These are phyloP conservation scores for Candida vaughaniae DNA, from an alignment of 805 yeast species.

Conservation along the genomic window DNA sequence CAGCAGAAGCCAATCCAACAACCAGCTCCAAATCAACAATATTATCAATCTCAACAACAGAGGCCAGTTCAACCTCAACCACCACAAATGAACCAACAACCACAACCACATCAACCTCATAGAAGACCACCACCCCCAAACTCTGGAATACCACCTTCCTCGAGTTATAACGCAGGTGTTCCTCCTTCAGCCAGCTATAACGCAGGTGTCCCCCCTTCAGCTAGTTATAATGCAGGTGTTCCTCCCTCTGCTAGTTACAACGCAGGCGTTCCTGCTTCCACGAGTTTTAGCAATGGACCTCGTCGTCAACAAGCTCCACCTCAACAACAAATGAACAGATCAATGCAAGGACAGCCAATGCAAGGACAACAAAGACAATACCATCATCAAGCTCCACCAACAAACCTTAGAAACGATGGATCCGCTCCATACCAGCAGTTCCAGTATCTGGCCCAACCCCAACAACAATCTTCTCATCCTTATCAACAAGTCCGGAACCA, in stretches of 20 bases:
- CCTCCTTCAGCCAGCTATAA: conserved; percentile 9
- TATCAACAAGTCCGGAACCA: conserved; percentile 5
- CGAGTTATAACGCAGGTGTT: conserved; percentile 4
- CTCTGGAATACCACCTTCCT: conserved; percentile 4
- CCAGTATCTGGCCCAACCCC: conserved; percentile 16
- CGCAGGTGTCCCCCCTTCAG: neutral
- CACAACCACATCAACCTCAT: conserved; percentile 6
- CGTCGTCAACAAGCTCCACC: conserved; percentile 8
- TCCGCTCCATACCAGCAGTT: conserved; percentile 14
- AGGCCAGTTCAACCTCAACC: conserved; percentile 17
- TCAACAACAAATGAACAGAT: neutral
- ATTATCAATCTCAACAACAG: too few relatives aligned
- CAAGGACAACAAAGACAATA: conserved; percentile 12
- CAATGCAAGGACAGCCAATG: conserved; percentile 9
- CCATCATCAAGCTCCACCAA: conserved; percentile 1
- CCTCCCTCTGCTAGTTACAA: conserved; percentile 9
- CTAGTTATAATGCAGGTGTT: conserved; percentile 1
- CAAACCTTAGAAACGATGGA: conserved; percentile 13
- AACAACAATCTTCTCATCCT: conserved; percentile 12
- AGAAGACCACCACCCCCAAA: conserved; percentile 13
- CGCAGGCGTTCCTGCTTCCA: neutral
- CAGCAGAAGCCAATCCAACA: conserved; percentile 3
- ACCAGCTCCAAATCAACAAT: conserved; percentile 2
- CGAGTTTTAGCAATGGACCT: neutral
- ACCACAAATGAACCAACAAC: conserved; percentile 14